Evolutionary conservation across 495 filamentous ascomycete species (phyloP).

Genomic region (Pseudevernia furfuracea): DNA sequence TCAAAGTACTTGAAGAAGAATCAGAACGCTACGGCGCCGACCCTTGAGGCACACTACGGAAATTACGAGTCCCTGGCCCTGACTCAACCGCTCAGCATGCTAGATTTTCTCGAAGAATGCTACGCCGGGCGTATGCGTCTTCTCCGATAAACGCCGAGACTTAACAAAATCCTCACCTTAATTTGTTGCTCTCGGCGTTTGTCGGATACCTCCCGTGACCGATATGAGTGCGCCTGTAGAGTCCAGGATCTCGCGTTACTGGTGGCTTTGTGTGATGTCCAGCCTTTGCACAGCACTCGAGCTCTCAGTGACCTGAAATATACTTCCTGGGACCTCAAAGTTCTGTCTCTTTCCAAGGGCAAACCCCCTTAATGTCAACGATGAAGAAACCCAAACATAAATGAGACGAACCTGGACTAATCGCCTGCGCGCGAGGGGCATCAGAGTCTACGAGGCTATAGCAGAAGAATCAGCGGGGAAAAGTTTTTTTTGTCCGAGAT

Average conservation of each 20-base stretch:
- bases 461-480: neutral
- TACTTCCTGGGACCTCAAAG: too few species aligned
- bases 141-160: too few species aligned
- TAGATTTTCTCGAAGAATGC: neutral
- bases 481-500: neutral
- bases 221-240: conserved; percentile 3
- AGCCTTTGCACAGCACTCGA: neutral
- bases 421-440: neutral
- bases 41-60: neutral
- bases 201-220: conserved; percentile 10
- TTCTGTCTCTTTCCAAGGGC: neutral
- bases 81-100: neutral
- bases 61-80: neutral
- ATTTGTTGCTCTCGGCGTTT: too few species aligned
- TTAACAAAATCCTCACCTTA: too few species aligned
- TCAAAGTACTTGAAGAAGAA: neutral
- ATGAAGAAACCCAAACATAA: too few species aligned
- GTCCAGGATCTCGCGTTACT: conserved; percentile 3
- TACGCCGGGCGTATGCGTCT: neutral
- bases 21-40: neutral
- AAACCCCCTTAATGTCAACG: too few species aligned
- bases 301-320: neutral
- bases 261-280: conserved; percentile 1
- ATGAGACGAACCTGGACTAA: neutral
- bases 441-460: neutral